A percentile compares a stretch with the other conserved stretches of the same genome.
These are phyloP conservation scores for Pestalotiopsis sp. DNA, from an alignment of 2,329 filamentous ascomycete species.

Conservation along the genomic window DNA sequence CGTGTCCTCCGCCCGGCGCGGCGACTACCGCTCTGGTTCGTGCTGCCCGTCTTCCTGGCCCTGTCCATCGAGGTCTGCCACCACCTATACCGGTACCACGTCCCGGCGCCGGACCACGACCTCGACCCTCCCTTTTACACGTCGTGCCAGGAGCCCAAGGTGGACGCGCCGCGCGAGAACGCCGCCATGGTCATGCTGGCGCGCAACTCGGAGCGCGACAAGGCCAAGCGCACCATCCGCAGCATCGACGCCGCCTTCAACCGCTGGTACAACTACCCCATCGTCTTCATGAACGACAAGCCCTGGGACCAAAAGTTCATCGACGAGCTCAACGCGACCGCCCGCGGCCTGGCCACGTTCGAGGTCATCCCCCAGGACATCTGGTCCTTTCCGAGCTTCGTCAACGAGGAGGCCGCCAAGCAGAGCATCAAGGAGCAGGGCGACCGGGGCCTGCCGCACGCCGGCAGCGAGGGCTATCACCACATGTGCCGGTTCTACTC, in stretches of 20 bases:
- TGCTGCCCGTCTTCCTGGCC: conserved; percentile 31
- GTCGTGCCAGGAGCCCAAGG: conserved; percentile 41
- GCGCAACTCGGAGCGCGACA: conserved; percentile 44
- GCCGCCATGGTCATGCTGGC: conserved; percentile 49
- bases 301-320: conserved; percentile 43
- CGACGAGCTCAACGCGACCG: conserved; percentile 36
- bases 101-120: conserved; percentile 35
- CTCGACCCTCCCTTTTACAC: conserved; percentile 43
- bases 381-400: conserved; percentile 43
- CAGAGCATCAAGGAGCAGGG: conserved; percentile 36
- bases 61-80: conserved; percentile 36
- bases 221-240: conserved; percentile 40
- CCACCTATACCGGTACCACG: conserved; percentile 36
- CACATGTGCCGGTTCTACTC: conserved; percentile 48
- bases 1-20: conserved; percentile 34
- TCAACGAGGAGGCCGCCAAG: conserved; percentile 33
- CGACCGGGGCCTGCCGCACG: conserved; percentile 37
- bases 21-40: conserved; percentile 30
- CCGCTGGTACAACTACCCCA: conserved; percentile 48
- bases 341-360: conserved; percentile 40
- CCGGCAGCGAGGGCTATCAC: conserved; percentile 42
- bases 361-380: conserved; percentile 42
- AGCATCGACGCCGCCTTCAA: conserved; percentile 48
- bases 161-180: conserved; percentile 40
- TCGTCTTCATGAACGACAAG: conserved; percentile 50